These are phyloP conservation scores for Nematocida major DNA, from an alignment of 371 early-diverging fungal species.

Conservation along the genomic window DNA sequence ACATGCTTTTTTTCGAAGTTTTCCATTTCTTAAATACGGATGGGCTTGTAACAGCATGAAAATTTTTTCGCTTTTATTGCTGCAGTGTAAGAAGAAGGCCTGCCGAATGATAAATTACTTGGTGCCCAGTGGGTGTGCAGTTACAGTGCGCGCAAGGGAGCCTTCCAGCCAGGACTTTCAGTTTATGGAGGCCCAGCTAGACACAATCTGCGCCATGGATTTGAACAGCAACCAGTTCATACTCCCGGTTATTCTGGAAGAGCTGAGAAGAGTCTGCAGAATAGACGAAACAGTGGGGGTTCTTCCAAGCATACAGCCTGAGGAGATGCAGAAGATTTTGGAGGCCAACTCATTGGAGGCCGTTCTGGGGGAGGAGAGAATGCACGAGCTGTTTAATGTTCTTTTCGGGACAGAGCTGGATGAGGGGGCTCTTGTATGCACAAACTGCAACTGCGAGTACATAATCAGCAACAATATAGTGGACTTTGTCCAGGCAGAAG, in stretches of 20 bases:
- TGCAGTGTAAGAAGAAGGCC: slow-evolving; percentile 36
- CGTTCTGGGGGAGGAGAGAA: neutral
- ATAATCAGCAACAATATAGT: slow-evolving; percentile 13
- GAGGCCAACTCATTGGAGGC: neutral
- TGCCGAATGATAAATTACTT: slow-evolving; percentile 4
- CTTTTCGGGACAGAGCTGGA: slow-evolving; percentile 13
- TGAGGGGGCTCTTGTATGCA: slow-evolving; percentile 12
- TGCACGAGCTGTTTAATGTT: neutral
- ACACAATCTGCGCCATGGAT: slow-evolving; percentile 15
- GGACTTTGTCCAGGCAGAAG: slow-evolving; percentile 16
- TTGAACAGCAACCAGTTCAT: neutral
- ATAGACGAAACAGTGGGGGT: neutral
- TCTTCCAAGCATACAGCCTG: neutral
- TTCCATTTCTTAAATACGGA: slow-evolving; percentile 1
- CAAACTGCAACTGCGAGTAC: slow-evolving; percentile 1
- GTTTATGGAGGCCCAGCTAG: slow-evolving; percentile 14
- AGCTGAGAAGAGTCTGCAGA: neutral
- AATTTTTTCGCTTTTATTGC: slow-evolving; percentile 47
- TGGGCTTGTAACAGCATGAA: slow-evolving; percentile 6
- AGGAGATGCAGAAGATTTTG: neutral
- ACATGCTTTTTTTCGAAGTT: slow-evolving; percentile 61
- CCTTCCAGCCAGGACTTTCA: neutral
- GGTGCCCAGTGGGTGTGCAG: slow-evolving; percentile 10
- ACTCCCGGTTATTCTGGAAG: slow-evolving; percentile 12
- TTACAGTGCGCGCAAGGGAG: neutral